Evolutionary conservation across 768 basidiomycete species (phyloP), one percentile per base, ranked within the genome.

Genomic region (Russula emetica): DNA sequence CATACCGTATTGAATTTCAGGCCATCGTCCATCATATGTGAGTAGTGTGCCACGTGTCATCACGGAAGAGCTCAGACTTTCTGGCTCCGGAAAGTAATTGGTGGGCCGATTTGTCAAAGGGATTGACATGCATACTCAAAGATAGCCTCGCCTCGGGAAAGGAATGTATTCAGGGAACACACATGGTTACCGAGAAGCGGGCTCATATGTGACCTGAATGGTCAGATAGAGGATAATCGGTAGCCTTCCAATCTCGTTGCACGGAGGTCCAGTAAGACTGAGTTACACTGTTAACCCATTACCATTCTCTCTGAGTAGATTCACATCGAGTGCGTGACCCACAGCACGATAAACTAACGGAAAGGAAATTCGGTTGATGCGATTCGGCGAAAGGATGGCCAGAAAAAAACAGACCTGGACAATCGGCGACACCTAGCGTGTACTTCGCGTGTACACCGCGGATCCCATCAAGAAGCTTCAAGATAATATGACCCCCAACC

Each of bases 181-280:
- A 6, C 14, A 38, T 16, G 4, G 32, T 30, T 64, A 83, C 82
- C 79, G 77, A 50, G 80, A 77, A 58, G 73, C 73, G n/a, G 79
- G 81, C 72, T 89, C 86, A 68, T 88, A 88, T 14, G 80, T 82
- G 7, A 89, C 85, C 69, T 85, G 74, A 26, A 90, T 76, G n/a
- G 81, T 85, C 22, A 90, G 78, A 63, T 83, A 72, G 0, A 72
- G 52, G 38, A 88, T 74, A 67, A 89, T 87, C 1, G 42, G 20
- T 8, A 42, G 7, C 8, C 67, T 73, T 5, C 87, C 87, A 68
- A 87, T 89, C 3, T 82, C 83, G 66, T 88, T 78, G 70, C 88
- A 90, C 9, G 82, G 77, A 18, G 74, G 44, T 1, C 85, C 86
- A 1, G 80, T 78, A 9, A 90, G 76, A 40, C 71, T 73, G 6